A percentile compares a stretch with the other conserved stretches of the same genome.
Conservation (phyloP, 2,329 filamentous ascomycete genomes). For the Neofusicoccum ribis region DNA sequence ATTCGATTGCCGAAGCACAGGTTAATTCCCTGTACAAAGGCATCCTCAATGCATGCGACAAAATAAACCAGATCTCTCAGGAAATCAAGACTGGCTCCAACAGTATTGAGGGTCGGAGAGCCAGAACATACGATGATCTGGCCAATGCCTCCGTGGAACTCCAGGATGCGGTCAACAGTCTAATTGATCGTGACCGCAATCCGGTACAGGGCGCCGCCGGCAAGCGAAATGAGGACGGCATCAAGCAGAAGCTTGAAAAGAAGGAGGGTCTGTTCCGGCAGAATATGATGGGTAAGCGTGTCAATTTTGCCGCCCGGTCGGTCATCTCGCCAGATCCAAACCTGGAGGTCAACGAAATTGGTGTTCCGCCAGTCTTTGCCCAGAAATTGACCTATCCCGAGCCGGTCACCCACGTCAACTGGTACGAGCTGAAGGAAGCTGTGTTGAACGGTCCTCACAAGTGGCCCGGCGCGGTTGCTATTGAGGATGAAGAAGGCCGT, state of each 20-base stretch:
- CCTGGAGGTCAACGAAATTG: constrained; percentile 98
- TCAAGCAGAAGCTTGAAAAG: constrained; percentile 97
- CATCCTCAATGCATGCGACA: constrained; percentile 74
- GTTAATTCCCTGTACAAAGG: constrained; percentile 86
- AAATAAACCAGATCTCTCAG: constrained; percentile 71
- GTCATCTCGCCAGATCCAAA: constrained; percentile 98
- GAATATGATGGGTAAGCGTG: constrained; percentile 99
- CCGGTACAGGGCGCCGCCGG: constrained; percentile 76
- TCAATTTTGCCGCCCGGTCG: constrained; percentile 95
- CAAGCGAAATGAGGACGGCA: constrained; percentile 81
- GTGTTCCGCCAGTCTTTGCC: constrained; percentile 96
- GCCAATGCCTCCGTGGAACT: constrained; percentile 80
- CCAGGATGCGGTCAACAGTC: constrained; percentile 87
- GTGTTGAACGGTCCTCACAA: constrained; percentile 92
- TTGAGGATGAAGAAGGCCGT: constrained; percentile 94
- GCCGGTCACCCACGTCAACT: constrained; percentile 96
- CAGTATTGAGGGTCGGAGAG: constrained; percentile 40
- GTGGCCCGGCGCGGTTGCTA: constrained; percentile 91
- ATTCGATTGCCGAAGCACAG: constrained; percentile 81
- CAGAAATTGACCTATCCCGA: constrained; percentile 95
- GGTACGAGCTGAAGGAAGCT: constrained; percentile 90
- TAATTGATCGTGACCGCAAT: constrained; percentile 88
- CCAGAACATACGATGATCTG: constrained; percentile 70
- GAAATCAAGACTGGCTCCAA: constrained; percentile 59
- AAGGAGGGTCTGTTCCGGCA: constrained; percentile 98